These are phyloP conservation scores for Amanita inopinata DNA, from an alignment of 768 basidiomycete genomes.

Conservation along the genomic window DNA sequence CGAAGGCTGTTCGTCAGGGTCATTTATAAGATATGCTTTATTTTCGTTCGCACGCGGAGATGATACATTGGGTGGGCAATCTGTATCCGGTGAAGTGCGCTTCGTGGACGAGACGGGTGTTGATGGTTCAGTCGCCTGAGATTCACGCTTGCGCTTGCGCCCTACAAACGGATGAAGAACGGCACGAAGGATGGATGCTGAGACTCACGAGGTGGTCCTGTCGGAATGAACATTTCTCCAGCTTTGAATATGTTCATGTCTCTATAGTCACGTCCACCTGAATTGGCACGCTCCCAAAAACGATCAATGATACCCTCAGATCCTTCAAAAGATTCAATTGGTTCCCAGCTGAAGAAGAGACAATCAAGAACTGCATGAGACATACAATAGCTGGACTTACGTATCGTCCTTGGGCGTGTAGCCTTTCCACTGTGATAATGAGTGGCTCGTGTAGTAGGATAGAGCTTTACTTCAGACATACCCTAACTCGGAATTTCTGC, in stretches of 20 bases:
- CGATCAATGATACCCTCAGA: constrained; percentile 46
- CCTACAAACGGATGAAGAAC: constrained; percentile 8
- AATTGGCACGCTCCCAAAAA: constrained; percentile 41
- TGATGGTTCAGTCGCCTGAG: neutral
- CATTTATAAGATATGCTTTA: no score
- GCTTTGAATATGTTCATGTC: constrained; percentile 39
- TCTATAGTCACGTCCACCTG: constrained; percentile 38
- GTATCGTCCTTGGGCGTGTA: constrained; percentile 45
- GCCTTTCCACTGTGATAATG: constrained; percentile 46
- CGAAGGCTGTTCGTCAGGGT: neutral
- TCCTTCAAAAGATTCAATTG: constrained; percentile 44
- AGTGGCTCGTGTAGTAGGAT: no score
- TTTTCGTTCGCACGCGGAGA: no score
- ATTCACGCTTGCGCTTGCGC: constrained; percentile 14
- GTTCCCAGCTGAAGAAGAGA: constrained; percentile 49
- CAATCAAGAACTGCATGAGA: no score
- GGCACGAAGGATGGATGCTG: neutral
- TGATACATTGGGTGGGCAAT: neutral
- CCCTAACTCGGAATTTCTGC: constrained; percentile 52
- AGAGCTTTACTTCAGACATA: constrained; percentile 19
- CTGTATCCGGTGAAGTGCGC: neutral
- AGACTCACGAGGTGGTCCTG: constrained; percentile 50
- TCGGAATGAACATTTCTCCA: constrained; percentile 44
- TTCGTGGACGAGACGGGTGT: neutral
- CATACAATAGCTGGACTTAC: constrained; percentile 33